These are phyloP conservation scores for Cardiospermum halicacabum DNA, from an alignment of 345 rosid species.

Conservation along the genomic window DNA sequence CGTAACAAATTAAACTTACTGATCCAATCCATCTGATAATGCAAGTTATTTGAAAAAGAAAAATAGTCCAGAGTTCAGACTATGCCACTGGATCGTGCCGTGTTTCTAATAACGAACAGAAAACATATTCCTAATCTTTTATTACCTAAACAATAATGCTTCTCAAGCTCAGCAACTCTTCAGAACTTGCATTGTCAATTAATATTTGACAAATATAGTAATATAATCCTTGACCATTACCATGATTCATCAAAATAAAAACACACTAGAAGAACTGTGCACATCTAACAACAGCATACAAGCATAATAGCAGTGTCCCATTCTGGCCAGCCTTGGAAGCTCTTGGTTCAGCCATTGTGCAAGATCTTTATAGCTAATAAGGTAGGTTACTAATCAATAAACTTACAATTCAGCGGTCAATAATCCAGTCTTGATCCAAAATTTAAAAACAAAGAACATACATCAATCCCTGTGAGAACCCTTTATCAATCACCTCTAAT, in stretches of 20 bases:
- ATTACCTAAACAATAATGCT: too few relatives aligned
- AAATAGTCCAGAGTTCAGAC: background rate
- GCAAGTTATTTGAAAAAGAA: background rate
- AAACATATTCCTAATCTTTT: background rate
- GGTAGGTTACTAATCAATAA: too few relatives aligned
- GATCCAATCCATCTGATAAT: background rate
- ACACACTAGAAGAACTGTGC: background rate
- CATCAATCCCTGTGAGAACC: too few relatives aligned
- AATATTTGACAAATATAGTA: background rate
- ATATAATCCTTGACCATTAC: background rate
- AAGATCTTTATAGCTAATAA: too few relatives aligned
- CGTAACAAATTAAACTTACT: background rate
- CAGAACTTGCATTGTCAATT: background rate
- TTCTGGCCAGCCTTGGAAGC: background rate
- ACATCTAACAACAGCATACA: background rate
- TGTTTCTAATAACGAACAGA: too few relatives aligned
- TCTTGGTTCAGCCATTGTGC: too few relatives aligned
- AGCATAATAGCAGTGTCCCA: background rate
- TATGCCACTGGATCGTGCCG: background rate
- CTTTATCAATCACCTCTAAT: too few relatives aligned
- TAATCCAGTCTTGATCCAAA: too few relatives aligned
- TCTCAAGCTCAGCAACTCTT: background rate
- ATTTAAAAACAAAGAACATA: too few relatives aligned
- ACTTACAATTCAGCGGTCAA: too few relatives aligned
- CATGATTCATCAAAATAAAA: background rate